Evolutionary conservation across 345 rosid genomes (phyloP).

Genomic region (Populus tremula): DNA sequence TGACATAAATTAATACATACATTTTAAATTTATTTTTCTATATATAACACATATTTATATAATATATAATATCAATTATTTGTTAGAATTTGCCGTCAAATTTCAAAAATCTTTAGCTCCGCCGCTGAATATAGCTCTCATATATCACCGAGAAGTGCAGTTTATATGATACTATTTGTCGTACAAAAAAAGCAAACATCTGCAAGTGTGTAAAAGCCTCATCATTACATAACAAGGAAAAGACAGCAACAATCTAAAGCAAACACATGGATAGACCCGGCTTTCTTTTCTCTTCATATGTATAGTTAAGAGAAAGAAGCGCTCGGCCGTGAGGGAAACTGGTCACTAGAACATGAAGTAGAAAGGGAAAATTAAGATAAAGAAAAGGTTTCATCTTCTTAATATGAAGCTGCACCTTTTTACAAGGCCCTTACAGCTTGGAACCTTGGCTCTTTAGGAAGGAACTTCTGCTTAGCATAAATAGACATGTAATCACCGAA

Average conservation of each 20-base stretch:
- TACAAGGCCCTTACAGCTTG: constrained; percentile 55
- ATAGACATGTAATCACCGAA: constrained; percentile 93
- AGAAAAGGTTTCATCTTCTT: neutral
- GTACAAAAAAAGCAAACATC: neutral
- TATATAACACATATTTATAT: too few species aligned
- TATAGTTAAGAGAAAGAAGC: constrained; percentile 26
- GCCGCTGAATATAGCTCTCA: neutral
- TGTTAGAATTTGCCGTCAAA: too few species aligned
- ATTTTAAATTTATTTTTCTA: too few species aligned
- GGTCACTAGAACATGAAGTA: neutral
- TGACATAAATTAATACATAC: too few species aligned
- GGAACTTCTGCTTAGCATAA: constrained; percentile 85
- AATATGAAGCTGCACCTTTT: neutral
- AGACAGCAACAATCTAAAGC: neutral
- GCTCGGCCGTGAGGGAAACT: neutral
- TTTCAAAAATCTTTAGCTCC: too few species aligned
- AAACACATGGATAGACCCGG: constrained; percentile 6
- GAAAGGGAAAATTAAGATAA: neutral
- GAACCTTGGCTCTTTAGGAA: constrained; percentile 83
- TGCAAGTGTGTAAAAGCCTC: neutral
- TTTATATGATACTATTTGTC: neutral
- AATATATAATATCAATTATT: too few species aligned
- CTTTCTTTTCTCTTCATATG: constrained; percentile 19
- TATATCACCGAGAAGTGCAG: neutral
- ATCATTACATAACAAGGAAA: neutral